Evolutionary conservation across 2,329 filamentous ascomycete genomes (phyloP).

Genomic region (Bipolaris bicolor): DNA sequence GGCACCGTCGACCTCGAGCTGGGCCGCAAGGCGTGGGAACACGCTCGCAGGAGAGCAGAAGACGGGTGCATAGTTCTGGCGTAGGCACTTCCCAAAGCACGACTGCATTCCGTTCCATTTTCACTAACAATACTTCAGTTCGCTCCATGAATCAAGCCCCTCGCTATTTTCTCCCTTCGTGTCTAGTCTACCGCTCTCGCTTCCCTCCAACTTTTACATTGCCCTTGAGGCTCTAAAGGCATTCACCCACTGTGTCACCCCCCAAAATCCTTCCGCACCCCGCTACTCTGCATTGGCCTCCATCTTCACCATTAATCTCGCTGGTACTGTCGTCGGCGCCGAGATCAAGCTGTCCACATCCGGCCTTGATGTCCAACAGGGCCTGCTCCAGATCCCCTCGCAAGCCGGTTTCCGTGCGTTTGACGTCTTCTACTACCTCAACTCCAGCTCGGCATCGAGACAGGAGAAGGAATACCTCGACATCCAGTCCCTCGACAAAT

Average conservation of each 20-base stretch:
- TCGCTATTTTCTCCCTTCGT: conserved; percentile 84
- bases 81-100: conserved; percentile 58
- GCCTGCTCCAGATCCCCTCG: conserved; percentile 78
- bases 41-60: conserved; percentile 90
- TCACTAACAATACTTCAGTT: conserved; percentile 60
- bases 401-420: conserved; percentile 89
- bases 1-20: conserved; percentile 82
- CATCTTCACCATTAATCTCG: conserved; percentile 79
- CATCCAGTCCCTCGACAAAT: conserved; percentile 76
- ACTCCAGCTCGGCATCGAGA: conserved; percentile 87
- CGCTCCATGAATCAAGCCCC: conserved; percentile 85
- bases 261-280: conserved; percentile 83
- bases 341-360: conserved; percentile 81
- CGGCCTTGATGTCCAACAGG: conserved; percentile 82
- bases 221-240: conserved; percentile 82
- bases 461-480: conserved; percentile 88
- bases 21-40: conserved; percentile 88
- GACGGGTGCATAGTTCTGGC: conserved; percentile 91
- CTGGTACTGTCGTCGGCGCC: conserved; percentile 78
- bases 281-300: conserved; percentile 82
- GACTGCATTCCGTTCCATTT: background rate
- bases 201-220: conserved; percentile 77
- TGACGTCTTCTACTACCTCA: conserved; percentile 95
- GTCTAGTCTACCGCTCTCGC: conserved; percentile 76
- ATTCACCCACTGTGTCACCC: conserved; percentile 86